Evolutionary conservation across 352 stramenopile species (phyloP).

Genomic region (Phytopythium litorale): DNA sequence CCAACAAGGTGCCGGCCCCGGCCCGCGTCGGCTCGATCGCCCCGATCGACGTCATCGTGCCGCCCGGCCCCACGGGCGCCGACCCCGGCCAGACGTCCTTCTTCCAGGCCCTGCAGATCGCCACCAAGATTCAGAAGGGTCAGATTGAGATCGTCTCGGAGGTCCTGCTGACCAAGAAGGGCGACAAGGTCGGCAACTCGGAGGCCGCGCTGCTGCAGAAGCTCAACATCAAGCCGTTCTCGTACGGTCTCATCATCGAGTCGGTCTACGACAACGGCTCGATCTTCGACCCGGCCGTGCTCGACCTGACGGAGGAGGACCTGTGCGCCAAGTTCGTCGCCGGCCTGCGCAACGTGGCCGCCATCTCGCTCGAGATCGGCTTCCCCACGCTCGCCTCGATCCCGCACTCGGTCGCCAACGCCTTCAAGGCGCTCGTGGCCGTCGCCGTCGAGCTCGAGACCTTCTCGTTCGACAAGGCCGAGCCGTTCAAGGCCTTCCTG

Average conservation of each 20-base stretch:
- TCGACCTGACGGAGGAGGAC: slow-evolving; percentile 98
- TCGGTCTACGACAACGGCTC: slow-evolving; percentile 98
- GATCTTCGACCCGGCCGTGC: slow-evolving; percentile 97
- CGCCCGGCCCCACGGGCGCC: slow-evolving; percentile 96
- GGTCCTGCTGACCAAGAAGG: slow-evolving; percentile 93
- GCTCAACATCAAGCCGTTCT: slow-evolving; percentile 99
- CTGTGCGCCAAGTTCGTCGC: slow-evolving; percentile 95
- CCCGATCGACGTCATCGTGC: slow-evolving; percentile 95
- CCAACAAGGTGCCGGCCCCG: slow-evolving; percentile 93
- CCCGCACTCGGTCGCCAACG: slow-evolving; percentile 98
- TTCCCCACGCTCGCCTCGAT: slow-evolving; percentile 97
- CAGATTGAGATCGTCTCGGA: slow-evolving; percentile 99
- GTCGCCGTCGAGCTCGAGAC: slow-evolving; percentile 94
- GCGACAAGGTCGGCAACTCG: slow-evolving; percentile 98
- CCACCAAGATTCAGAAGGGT: slow-evolving; percentile 99
- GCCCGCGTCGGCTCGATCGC: slow-evolving; percentile 95
- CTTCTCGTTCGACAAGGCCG: slow-evolving; percentile 98
- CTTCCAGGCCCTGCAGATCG: slow-evolving; percentile 99
- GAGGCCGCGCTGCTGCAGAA: slow-evolving; percentile 98
- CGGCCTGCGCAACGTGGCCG: slow-evolving; percentile 93
- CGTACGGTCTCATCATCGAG: slow-evolving; percentile 97
- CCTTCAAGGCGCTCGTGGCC: slow-evolving; percentile 97
- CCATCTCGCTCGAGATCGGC: slow-evolving; percentile 94
- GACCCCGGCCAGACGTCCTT: slow-evolving; percentile 99
- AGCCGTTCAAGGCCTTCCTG: slow-evolving; percentile 96